Conservation (phyloP, 179 eudicot species). For the Spergularia azorica region DNA sequence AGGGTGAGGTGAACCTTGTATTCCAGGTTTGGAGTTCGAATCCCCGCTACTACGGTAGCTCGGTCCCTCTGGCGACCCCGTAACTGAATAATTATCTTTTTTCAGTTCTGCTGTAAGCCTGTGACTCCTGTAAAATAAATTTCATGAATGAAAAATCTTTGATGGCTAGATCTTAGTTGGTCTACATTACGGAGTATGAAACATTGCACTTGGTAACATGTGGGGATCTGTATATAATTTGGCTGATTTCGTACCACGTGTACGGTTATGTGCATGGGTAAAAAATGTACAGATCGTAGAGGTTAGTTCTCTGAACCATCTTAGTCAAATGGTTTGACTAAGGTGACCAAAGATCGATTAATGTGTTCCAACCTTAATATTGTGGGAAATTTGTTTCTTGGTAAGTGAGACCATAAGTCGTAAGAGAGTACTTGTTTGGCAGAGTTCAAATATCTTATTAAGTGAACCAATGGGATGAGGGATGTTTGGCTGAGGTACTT, state of each 20-base stretch:
- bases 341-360: neutral
- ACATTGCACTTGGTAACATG: neutral
- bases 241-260: neutral
- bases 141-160: constrained; percentile 2
- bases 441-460: no score
- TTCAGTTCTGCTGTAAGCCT: no score
- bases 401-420: neutral
- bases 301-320: neutral
- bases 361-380: neutral
- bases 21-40: neutral
- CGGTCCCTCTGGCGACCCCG: no score
- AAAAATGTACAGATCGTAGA: neutral
- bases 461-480: no score
- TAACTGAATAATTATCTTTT: no score
- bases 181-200: constrained; percentile 5
- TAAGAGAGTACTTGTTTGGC: neutral
- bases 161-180: neutral
- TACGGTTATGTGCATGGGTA: constrained; percentile 16
- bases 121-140: neutral
- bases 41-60: neutral
- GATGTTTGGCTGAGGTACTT: no score
- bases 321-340: constrained; percentile 27
- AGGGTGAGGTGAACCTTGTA: neutral
- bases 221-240: constrained; percentile 3
- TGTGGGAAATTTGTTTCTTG: neutral